Evolutionary conservation across 2,329 filamentous ascomycete species (phyloP).

Genomic region (Diaporthe batatas): DNA sequence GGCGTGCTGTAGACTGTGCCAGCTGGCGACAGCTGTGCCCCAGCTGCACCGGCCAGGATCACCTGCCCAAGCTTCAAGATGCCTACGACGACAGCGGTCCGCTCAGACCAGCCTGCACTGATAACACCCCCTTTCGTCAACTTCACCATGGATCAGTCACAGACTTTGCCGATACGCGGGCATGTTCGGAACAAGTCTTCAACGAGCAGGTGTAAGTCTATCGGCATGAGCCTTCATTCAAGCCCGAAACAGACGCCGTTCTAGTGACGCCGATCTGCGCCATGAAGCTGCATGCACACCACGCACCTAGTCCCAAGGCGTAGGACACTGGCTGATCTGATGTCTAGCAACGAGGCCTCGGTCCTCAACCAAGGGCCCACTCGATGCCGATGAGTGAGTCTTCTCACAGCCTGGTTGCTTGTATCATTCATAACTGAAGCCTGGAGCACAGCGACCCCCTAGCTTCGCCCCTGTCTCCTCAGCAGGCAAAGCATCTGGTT

Average conservation of each 20-base stretch:
- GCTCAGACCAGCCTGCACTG: background rate
- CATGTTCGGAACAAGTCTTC: constrained; percentile 56
- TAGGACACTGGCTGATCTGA: constrained; percentile 41
- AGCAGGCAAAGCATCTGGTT: constrained; percentile 44
- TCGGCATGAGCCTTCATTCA: background rate
- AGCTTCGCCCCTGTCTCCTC: constrained; percentile 44
- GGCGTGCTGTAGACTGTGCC: background rate
- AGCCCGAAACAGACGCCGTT: background rate
- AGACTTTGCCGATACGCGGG: constrained; percentile 43
- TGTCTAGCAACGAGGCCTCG: constrained; percentile 69
- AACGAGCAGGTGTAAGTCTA: constrained; percentile 52
- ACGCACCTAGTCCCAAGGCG: background rate
- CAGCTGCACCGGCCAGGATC: background rate
- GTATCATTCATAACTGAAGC: constrained; percentile 24
- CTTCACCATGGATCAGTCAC: constrained; percentile 44
- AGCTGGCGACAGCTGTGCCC: background rate
- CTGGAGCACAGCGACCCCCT: constrained; percentile 46
- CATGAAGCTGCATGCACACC: background rate
- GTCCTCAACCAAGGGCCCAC: constrained; percentile 81
- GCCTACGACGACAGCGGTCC: background rate
- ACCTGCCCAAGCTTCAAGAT: constrained; percentile 13
- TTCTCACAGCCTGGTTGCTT: constrained; percentile 22
- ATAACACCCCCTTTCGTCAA: constrained; percentile 11
- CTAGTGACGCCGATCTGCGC: background rate
- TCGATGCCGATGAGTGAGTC: constrained; percentile 81